Percentiles rank a stretch among this genome's conserved stretches.
phyloP scores from a whole-genome alignment of 2,329 filamentous ascomycete genomes.

The Venturia aucupariae region DNA sequence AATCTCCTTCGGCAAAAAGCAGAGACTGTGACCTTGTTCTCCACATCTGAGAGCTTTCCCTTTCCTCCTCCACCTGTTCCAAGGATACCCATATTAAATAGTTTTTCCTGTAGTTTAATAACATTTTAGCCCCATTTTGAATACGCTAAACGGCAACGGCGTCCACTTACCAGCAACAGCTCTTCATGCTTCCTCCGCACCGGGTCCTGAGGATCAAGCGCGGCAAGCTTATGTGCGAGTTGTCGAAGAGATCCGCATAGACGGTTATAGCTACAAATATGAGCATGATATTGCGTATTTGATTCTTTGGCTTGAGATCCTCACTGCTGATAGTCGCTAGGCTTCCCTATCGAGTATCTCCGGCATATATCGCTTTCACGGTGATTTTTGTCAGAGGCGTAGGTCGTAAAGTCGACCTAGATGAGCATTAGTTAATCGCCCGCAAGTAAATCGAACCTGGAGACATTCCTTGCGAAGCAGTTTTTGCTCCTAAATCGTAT shows the following conservation, averaged over 20 bases:
- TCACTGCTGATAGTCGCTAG: slow-evolving; percentile 60
- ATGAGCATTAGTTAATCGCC: neutral
- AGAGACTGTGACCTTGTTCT: slow-evolving; percentile 79
- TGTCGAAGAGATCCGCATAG: slow-evolving; percentile 62
- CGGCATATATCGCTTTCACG: slow-evolving; percentile 71
- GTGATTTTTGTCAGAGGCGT: slow-evolving; percentile 81
- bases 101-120: slow-evolving; percentile 51
- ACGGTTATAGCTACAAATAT: slow-evolving; percentile 31
- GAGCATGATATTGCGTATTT: slow-evolving; percentile 4
- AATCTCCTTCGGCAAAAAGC: slow-evolving; percentile 77
- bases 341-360: slow-evolving; percentile 85
- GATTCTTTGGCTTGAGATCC: slow-evolving; percentile 52
- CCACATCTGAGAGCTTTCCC: slow-evolving; percentile 59
- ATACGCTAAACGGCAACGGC: slow-evolving; percentile 32
- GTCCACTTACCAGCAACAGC: slow-evolving; percentile 48
- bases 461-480: slow-evolving; percentile 66
- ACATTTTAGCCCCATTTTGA: neutral
- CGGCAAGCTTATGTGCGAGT: slow-evolving; percentile 77
- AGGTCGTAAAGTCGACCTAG: slow-evolving; percentile 70
- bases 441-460: neutral
- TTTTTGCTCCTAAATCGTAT: slow-evolving; percentile 58
- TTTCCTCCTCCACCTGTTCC: slow-evolving; percentile 54
- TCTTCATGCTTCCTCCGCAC: slow-evolving; percentile 77
- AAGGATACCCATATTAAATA: slow-evolving; percentile 85
- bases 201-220: slow-evolving; percentile 69